Percentiles rank a stretch among this genome's conserved stretches.
Evolutionary conservation across 2,329 filamentous ascomycete species (phyloP).

Genomic region (Epichloe aotearoae): DNA sequence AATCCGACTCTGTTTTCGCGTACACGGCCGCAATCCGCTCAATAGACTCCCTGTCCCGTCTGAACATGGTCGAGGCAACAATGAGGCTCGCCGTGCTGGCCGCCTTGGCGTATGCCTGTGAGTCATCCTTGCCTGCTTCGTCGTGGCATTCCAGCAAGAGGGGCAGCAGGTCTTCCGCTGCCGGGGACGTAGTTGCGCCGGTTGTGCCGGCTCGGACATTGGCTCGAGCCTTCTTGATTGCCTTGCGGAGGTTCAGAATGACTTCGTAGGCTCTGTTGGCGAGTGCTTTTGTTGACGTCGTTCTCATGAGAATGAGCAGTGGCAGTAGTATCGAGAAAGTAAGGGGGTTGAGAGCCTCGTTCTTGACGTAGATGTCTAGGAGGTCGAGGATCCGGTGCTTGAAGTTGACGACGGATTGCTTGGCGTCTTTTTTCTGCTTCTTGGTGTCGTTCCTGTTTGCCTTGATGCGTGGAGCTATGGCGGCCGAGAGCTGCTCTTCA

Average conservation of each 20-base stretch:
- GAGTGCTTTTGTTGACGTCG: conserved; percentile 64
- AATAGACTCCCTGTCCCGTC: conserved; percentile 37
- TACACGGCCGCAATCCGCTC: conserved; percentile 50
- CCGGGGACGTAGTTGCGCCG: not conserved
- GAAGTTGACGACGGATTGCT: conserved; percentile 82
- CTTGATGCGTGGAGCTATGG: conserved; percentile 69
- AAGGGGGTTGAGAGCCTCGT: conserved; percentile 53
- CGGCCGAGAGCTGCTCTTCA: conserved; percentile 68
- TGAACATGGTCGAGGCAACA: conserved; percentile 48
- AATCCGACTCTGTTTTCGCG: conserved; percentile 41
- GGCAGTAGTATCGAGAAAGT: conserved; percentile 61
- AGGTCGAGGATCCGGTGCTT: conserved; percentile 89
- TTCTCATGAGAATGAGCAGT: conserved; percentile 61
- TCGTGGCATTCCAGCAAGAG: conserved; percentile 55
- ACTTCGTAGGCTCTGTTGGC: conserved; percentile 60
- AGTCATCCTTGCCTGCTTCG: conserved; percentile 48
- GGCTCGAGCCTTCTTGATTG: conserved; percentile 42
- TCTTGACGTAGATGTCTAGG: conserved; percentile 71
- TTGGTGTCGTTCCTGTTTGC: conserved; percentile 47
- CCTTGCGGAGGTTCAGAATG: conserved; percentile 58
- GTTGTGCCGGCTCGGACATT: conserved; percentile 8
- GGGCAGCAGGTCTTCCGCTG: conserved; percentile 33
- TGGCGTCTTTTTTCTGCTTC: conserved; percentile 76
- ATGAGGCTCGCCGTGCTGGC: conserved; percentile 62
- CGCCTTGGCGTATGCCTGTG: conserved; percentile 59